Evolutionary conservation across 108 stramenopile species (phyloP).

Genomic region (Pelagomonas calceolata): DNA sequence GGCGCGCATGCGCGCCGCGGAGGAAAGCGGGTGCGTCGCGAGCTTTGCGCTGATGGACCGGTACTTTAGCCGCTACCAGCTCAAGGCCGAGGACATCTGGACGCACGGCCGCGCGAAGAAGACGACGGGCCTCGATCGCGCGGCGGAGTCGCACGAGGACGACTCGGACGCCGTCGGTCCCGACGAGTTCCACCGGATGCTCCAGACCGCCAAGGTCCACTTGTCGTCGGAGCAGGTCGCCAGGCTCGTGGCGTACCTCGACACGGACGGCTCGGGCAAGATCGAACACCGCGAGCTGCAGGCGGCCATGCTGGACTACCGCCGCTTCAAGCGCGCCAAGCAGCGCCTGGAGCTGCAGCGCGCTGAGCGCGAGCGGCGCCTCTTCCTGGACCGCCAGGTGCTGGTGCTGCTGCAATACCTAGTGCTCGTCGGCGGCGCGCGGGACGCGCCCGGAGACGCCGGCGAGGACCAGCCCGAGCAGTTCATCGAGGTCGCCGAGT

Average conservation of each 20-base stretch:
- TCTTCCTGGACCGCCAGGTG: background rate
- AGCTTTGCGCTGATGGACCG: background rate
- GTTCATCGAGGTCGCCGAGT: too few relatives aligned
- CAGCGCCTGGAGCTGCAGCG: background rate
- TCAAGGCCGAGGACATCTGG: background rate
- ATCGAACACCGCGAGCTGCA: conserved; percentile 16
- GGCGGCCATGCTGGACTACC: background rate
- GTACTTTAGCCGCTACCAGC: background rate
- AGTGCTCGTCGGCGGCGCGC: background rate
- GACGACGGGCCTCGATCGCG: too few relatives aligned
- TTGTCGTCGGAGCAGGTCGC: background rate
- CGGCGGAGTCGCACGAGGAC: too few relatives aligned
- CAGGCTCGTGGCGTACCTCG: conserved; percentile 17
- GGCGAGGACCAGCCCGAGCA: too few relatives aligned
- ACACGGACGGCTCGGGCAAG: conserved; percentile 43
- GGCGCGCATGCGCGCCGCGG: background rate
- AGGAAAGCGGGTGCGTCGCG: background rate
- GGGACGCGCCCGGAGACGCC: too few relatives aligned
- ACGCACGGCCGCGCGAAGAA: too few relatives aligned
- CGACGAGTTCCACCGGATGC: background rate
- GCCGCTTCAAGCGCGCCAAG: background rate
- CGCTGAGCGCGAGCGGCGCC: background rate
- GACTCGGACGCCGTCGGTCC: background rate
- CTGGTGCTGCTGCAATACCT: background rate
- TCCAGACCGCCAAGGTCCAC: background rate